A percentile compares a stretch with the other conserved stretches of the same genome.
Evolutionary conservation across 208 protist species (phyloP).

Genomic region (Zelonia costaricensis): DNA sequence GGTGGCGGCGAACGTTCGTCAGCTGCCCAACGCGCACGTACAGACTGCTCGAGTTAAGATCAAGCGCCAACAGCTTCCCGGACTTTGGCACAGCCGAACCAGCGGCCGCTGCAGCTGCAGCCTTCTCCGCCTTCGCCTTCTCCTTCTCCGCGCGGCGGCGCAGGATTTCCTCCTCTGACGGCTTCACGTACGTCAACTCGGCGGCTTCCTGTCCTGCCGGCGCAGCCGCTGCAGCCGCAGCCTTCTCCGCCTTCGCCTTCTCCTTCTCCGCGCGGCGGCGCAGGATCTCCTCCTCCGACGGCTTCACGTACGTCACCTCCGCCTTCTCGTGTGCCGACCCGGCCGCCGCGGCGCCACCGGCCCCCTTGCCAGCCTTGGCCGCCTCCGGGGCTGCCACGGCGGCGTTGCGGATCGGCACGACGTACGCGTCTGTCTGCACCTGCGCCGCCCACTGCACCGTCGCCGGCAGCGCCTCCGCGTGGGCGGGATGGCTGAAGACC

Average conservation of each 20-base stretch:
- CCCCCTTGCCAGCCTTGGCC: conserved; percentile 6
- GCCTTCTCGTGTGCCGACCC: conserved; percentile 2
- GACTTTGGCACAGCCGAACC: no score
- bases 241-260: conserved; percentile 67
- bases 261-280: conserved; percentile 81
- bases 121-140: conserved; percentile 11
- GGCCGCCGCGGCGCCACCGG: not conserved
- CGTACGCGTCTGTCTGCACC: conserved; percentile 41
- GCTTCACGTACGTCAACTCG: conserved; percentile 56
- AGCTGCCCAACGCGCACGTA: conserved; percentile 87
- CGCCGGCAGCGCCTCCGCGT: conserved; percentile 30
- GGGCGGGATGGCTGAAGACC: conserved; percentile 39
- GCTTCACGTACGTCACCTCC: conserved; percentile 57
- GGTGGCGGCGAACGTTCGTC: conserved; percentile 76
- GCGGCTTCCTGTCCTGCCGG: not conserved
- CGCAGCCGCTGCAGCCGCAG: conserved; percentile 26
- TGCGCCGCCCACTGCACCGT: conserved; percentile 43
- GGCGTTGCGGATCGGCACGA: conserved; percentile 35
- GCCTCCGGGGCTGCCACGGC: conserved; percentile 4
- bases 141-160: conserved; percentile 37
- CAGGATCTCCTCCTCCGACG: conserved; percentile 78
- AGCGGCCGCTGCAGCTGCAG: conserved; percentile 22
- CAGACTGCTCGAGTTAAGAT: conserved; percentile 39
- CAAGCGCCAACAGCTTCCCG: conserved; percentile 1
- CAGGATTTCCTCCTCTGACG: conserved; percentile 78